Evolutionary conservation across 1,284 basidiomycete species (phyloP), one percentile per base, ranked within the genome.

Genomic region (Ustilago nuda): DNA sequence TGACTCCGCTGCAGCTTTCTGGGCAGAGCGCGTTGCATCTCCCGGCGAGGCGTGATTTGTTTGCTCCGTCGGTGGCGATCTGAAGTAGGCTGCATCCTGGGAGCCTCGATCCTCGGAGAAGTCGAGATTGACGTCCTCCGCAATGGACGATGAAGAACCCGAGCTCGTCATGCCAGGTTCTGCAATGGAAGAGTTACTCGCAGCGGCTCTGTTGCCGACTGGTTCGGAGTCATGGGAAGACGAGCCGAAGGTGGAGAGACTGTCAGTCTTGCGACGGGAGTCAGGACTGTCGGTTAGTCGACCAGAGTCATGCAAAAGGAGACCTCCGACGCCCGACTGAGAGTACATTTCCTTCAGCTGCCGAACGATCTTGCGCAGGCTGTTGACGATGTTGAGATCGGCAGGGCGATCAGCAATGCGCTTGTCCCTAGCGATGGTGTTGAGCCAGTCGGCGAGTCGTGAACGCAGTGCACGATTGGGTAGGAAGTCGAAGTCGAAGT

Each of bases 401-500:
- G 74, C 77, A 9, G 77, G 70, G 11, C 76, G 60, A n/a, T 39
- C 39, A 0, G 57, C 35, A 35, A 78, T 51, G 5, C 66, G 61
- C 50, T 59, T 55, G n/a, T 81, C 77, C 33, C 68, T 73, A 41
- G 66, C 72, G 15, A 78, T 45, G 2, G 52, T 36, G 45, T 83
- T 83, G 33, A 84, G 76, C 82, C 82, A 84, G 3, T 48, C 59
- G 5, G 79, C 74, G 12, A 84, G 73, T 11, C 73, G 52, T 23
- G 66, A 64, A 13, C 82, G 69, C 23, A 84, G 61, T 19, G 54
- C 57, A 12, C 81, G 73, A 35, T 80, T 69, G 39, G 80, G 76
- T 13, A 82, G 51, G 54, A 82, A 84, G 60, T 84, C 82, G 45
- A 72, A 65, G 39, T 81, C 79, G 53, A 84, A 84, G 56, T 82